Evolutionary conservation across 1,284 basidiomycete species (phyloP), one percentile per base, ranked within the genome.

Genomic region (Stygiomarasmius scandens): DNA sequence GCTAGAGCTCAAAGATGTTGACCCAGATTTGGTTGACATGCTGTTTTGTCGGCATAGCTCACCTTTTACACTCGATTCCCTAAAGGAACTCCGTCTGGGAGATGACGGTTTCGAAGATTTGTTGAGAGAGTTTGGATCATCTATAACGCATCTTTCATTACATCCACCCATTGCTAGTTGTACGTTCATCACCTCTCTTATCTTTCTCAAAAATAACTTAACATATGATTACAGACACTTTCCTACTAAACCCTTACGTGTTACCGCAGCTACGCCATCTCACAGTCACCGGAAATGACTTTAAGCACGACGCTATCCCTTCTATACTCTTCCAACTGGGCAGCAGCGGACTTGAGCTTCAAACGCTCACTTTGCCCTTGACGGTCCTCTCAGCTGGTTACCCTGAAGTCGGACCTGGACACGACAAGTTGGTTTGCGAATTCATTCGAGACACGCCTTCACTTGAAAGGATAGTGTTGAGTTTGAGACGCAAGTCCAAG

Each of bases 231-330:
- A 6, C 20, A 49, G 48, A 49, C 32, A 29, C 32, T 12, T 49
- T 23, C 4, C 48, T 29, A 16, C 24, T 49, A 12, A 25, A 49
- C n/a, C 25, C 25, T 11, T 9, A n/a, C 20, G 12, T 32, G 5
- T 32, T 49, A 16, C 48, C 48, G 5, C 27, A 49, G 3, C 48
- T 49, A 23, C 24, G n/a, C 9, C 48, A 49, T 32, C 48, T 49
- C 48, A 49, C 48, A 10, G 24, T 49, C 9, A 32, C 19, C 23
- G 48, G 24, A 23, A 49, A 49, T 19, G 48, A 49, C 20, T 49
- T 49, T 25, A 49, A 32, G 20, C 20, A 49, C 25, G 48, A 49
- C 48, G 48, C 48, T 11, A 49, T 49, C 2, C 48, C 48, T 32
- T 25, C 10, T 25, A 49, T 49, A 6, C 38, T 41, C 38, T 19